Percentiles rank a stretch among this genome's conserved stretches.
These are phyloP conservation scores for Willaertia magna DNA, from an alignment of 208 protist genomes.

Conservation along the genomic window DNA sequence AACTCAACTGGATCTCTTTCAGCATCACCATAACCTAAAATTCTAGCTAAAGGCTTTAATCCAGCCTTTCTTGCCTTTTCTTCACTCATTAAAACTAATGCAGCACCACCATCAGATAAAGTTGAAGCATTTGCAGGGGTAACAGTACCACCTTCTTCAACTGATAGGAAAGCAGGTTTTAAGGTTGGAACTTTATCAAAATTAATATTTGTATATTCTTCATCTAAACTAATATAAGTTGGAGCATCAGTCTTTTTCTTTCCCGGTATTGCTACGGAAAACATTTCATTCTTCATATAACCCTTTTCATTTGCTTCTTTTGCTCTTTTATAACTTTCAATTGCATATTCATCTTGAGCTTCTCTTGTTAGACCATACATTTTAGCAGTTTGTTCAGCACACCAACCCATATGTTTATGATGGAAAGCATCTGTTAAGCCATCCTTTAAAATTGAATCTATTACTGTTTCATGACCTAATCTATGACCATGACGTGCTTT, in stretches of 20 bases:
- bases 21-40: slow-evolving; percentile 65
- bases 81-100: slow-evolving; percentile 58
- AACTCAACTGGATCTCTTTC: slow-evolving; percentile 72
- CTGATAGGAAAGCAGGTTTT: slow-evolving; percentile 65
- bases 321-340: slow-evolving; percentile 65
- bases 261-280: slow-evolving; percentile 50
- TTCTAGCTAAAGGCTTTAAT: slow-evolving; percentile 60
- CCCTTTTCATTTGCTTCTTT: slow-evolving; percentile 46
- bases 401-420: slow-evolving; percentile 57
- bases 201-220: slow-evolving; percentile 61
- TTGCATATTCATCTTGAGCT: slow-evolving; percentile 74
- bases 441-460: slow-evolving; percentile 53
- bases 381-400: slow-evolving; percentile 56
- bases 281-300: slow-evolving; percentile 68
- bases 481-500: slow-evolving; percentile 29
- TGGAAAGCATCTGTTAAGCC: slow-evolving; percentile 57
- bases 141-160: slow-evolving; percentile 67
- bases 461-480: slow-evolving; percentile 37
- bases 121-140: slow-evolving; percentile 73
- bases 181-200: slow-evolving; percentile 64
- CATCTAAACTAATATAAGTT: slow-evolving; percentile 50
- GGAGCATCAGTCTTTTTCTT: slow-evolving; percentile 26
- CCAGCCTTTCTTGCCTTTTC: slow-evolving; percentile 53
- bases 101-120: slow-evolving; percentile 71
- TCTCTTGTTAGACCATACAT: slow-evolving; percentile 68